Percentiles rank a stretch among this genome's conserved stretches.
These are phyloP conservation scores for Coemansia sp. DNA, from an alignment of 192 early-diverging fungal species.

Conservation along the genomic window DNA sequence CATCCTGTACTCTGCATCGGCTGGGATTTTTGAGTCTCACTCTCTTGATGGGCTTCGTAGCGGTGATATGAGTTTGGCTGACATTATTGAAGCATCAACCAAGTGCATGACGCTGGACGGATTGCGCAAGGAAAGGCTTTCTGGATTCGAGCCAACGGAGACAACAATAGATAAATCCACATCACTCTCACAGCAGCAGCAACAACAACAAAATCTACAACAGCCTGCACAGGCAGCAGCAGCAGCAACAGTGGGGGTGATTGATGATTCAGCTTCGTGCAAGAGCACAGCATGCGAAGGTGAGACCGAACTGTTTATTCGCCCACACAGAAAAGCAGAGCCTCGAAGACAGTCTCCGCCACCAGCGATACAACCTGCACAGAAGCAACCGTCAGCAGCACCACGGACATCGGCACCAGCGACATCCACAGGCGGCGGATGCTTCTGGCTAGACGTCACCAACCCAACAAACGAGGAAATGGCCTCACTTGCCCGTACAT, in stretches of 20 bases:
- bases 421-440: constrained; percentile 31
- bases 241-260: background rate
- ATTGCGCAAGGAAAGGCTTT: constrained; percentile 21
- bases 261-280: background rate
- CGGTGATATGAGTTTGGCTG: constrained; percentile 37
- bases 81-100: constrained; percentile 45
- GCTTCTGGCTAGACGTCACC: constrained; percentile 79
- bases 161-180: background rate
- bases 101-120: constrained; percentile 27
- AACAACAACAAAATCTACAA: too few relatives aligned
- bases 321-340: background rate
- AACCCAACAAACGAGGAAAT: constrained; percentile 65
- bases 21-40: constrained; percentile 37
- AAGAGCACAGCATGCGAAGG: constrained; percentile 7
- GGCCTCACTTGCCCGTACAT: constrained; percentile 62
- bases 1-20: constrained; percentile 44
- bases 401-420: background rate
- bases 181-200: background rate
- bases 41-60: constrained; percentile 37
- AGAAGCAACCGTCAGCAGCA: background rate
- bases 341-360: background rate
- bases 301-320: constrained; percentile 15
- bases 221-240: background rate
- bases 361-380: background rate
- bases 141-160: constrained; percentile 8